These are phyloP conservation scores for Domatiomyces catenatus DNA, from an alignment of 2,329 filamentous ascomycete species.

Conservation along the genomic window DNA sequence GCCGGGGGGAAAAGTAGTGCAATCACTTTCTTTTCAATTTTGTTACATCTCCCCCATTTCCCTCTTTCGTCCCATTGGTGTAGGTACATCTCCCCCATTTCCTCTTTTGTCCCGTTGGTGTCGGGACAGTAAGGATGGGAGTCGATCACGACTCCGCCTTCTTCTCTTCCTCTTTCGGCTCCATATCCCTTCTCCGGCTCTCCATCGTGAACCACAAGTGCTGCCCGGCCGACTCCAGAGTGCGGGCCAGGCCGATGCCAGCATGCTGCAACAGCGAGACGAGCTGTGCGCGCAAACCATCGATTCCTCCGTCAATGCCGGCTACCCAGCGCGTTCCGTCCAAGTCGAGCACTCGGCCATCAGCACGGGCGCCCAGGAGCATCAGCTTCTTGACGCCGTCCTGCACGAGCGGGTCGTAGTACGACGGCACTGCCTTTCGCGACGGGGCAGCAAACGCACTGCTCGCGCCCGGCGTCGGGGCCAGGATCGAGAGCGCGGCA, in stretches of 20 bases:
- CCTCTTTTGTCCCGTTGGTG: too few relatives aligned
- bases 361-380: constrained; percentile 71
- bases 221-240: constrained; percentile 66
- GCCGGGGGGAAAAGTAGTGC: background rate
- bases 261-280: constrained; percentile 66
- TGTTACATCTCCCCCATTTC: background rate
- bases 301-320: constrained; percentile 66
- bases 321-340: constrained; percentile 57
- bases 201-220: constrained; percentile 81
- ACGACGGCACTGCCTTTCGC: constrained; percentile 60
- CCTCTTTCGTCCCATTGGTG: too few relatives aligned
- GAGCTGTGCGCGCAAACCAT: constrained; percentile 68
- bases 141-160: background rate
- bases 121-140: too few relatives aligned
- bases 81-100: too few relatives aligned
- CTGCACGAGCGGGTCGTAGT: constrained; percentile 66
- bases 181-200: constrained; percentile 62
- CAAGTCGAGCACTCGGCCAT: constrained; percentile 68
- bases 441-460: constrained; percentile 57
- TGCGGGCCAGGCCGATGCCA: constrained; percentile 58
- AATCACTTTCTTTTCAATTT: background rate
- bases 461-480: constrained; percentile 47
- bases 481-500: constrained; percentile 61
- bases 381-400: constrained; percentile 72
- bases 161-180: constrained; percentile 42